Evolutionary conservation across 139 green algal genomes (phyloP).

Genomic region (Chlorella sorokiniana): DNA sequence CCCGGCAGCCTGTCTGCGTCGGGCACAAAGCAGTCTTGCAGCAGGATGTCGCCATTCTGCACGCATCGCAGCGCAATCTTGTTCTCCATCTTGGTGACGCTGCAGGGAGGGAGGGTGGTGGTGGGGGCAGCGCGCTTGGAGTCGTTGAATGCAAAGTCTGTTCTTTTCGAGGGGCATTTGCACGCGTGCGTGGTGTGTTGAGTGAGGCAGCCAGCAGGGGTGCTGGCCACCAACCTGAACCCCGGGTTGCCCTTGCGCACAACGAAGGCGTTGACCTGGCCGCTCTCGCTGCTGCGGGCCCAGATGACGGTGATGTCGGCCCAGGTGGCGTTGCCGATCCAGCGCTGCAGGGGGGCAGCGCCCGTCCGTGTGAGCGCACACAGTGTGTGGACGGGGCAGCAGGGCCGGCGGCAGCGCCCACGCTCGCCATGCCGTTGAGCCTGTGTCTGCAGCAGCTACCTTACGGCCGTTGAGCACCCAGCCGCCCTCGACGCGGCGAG

Average conservation of each 20-base stretch:
- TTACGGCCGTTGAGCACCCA: conserved; percentile 92
- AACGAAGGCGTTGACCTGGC: conserved; percentile 89
- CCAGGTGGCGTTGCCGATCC: conserved; percentile 95
- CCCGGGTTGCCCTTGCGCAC: conserved; percentile 88
- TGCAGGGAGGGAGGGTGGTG: not conserved
- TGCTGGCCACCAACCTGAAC: conserved; percentile 56
- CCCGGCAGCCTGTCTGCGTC: conserved; percentile 81
- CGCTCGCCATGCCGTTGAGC: no score
- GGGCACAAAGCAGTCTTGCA: conserved; percentile 85
- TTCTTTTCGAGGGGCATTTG: no score
- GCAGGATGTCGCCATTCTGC: conserved; percentile 94
- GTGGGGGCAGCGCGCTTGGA: not conserved
- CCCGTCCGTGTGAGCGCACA: no score
- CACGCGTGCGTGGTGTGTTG: no score
- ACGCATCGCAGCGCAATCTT: conserved; percentile 91
- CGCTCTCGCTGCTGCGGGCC: conserved; percentile 74
- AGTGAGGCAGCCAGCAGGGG: no score
- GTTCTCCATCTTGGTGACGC: conserved; percentile 90
- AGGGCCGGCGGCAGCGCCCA: no score
- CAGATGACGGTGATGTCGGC: conserved; percentile 87
- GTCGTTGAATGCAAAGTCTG: not conserved
- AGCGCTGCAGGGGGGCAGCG: conserved; percentile 50
- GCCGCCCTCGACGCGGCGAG: conserved; percentile 70
- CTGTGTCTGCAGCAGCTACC: conserved; percentile 27
- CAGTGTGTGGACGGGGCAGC: no score